phyloP scores from a whole-genome alignment of 495 filamentous ascomycete species.

The Penicillium coprophilum region DNA sequence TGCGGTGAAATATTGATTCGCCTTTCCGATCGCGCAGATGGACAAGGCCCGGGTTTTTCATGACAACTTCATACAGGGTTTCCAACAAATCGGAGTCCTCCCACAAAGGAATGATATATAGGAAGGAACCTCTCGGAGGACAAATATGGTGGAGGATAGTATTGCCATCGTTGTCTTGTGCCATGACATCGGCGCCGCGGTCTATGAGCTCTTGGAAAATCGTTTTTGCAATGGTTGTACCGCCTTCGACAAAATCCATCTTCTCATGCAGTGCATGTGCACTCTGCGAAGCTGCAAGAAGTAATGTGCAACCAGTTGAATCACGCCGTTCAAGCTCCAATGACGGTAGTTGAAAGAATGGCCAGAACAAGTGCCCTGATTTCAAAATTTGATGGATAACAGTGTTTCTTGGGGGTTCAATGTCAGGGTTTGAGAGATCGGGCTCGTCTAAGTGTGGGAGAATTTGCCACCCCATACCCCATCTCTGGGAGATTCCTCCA shows the following conservation, averaged over 20 bases:
- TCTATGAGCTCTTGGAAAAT: constrained; percentile 10
- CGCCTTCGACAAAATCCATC: constrained; percentile 7
- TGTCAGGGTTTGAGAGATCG: neutral
- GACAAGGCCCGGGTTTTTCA: constrained; percentile 8
- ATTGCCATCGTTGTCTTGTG: no score
- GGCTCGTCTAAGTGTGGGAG: neutral
- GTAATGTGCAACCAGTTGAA: constrained; percentile 16
- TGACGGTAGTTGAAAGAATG: constrained; percentile 18
- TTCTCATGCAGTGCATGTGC: neutral
- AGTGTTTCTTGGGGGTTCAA: constrained; percentile 6
- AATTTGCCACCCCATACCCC: no score
- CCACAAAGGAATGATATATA: no score
- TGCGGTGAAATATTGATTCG: no score
- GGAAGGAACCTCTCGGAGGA: no score
- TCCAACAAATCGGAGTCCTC: no score
- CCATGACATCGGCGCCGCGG: no score
- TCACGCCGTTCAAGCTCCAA: constrained; percentile 19
- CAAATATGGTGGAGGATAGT: no score
- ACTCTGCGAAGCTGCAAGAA: constrained; percentile 7
- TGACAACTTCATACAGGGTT: neutral
- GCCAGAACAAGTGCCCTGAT: constrained; percentile 2
- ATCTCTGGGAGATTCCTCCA: neutral
- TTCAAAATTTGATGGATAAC: constrained; percentile 19
- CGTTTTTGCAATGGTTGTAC: constrained; percentile 14
- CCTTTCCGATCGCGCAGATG: neutral